These are phyloP conservation scores for Fusarium pininemorale DNA, from an alignment of 2,329 filamentous ascomycete species.

Conservation along the genomic window DNA sequence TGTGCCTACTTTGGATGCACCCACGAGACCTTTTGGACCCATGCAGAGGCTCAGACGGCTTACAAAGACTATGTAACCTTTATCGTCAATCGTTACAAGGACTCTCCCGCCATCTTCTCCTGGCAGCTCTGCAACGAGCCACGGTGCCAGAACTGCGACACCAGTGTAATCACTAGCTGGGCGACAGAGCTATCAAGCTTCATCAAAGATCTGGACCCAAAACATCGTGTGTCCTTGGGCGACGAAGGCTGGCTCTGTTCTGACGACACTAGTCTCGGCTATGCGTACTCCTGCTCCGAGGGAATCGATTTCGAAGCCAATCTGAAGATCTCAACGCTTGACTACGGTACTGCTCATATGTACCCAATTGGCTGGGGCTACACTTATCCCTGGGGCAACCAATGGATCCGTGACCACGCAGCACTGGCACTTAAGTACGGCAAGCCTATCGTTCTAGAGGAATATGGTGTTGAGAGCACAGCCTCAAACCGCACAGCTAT, in stretches of 20 bases:
- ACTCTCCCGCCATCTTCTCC: not conserved
- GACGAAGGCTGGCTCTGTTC: conserved; percentile 2
- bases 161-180: not conserved
- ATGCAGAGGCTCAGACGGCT: not conserved
- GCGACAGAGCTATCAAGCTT: not conserved
- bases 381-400: not conserved
- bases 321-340: not conserved
- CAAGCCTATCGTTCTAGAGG: not conserved
- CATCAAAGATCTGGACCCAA: not conserved
- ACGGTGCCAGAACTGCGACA: not conserved
- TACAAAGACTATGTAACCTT: not conserved
- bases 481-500: not conserved
- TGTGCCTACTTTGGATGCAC: conserved; percentile 4
- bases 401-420: conserved; percentile 1
- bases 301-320: not conserved
- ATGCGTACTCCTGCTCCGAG: not conserved
- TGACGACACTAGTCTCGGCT: not conserved
- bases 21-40: not conserved
- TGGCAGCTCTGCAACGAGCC: conserved; percentile 4
- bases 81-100: not conserved
- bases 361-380: conserved; percentile 4
- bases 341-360: not conserved
- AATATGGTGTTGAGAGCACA: conserved; percentile 1
- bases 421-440: not conserved
- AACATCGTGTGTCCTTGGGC: not conserved